Evolutionary conservation across 176 grass and related monocot genomes (phyloP).

Genomic region (Raddia distichophylla): DNA sequence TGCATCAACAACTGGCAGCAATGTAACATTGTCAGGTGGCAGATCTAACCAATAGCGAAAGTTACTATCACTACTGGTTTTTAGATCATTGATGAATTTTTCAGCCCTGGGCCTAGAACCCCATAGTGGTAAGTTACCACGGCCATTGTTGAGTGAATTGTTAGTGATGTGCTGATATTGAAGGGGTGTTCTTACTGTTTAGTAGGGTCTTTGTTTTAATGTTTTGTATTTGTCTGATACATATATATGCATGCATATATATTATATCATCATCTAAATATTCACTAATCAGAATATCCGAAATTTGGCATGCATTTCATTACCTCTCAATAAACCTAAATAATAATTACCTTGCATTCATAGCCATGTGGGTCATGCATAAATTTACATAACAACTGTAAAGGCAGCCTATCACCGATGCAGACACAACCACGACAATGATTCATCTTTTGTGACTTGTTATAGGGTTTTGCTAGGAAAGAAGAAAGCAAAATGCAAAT

Average conservation of each 20-base stretch:
- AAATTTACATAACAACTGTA: background rate
- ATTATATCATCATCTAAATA: background rate
- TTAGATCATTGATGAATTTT: too few relatives aligned
- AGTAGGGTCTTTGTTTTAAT: background rate
- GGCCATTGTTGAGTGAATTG: too few relatives aligned
- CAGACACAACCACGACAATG: background rate
- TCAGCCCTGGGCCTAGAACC: too few relatives aligned
- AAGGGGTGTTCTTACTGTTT: too few relatives aligned
- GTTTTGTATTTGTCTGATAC: background rate
- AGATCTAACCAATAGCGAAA: too few relatives aligned
- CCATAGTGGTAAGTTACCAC: too few relatives aligned
- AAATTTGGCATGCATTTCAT: background rate
- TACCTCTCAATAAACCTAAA: conserved; percentile 7
- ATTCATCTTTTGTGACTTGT: background rate
- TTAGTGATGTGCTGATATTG: too few relatives aligned
- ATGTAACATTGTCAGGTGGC: too few relatives aligned
- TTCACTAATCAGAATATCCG: background rate
- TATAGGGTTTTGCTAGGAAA: background rate
- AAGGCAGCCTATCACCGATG: background rate
- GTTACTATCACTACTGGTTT: too few relatives aligned
- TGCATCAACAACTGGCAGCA: too few relatives aligned
- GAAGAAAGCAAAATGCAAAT: background rate
- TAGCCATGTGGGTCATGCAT: background rate
- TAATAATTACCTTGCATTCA: background rate
- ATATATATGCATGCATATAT: background rate